These are phyloP conservation scores for Synchytrium microbalum DNA, from an alignment of 371 early-diverging fungal species.

Conservation along the genomic window DNA sequence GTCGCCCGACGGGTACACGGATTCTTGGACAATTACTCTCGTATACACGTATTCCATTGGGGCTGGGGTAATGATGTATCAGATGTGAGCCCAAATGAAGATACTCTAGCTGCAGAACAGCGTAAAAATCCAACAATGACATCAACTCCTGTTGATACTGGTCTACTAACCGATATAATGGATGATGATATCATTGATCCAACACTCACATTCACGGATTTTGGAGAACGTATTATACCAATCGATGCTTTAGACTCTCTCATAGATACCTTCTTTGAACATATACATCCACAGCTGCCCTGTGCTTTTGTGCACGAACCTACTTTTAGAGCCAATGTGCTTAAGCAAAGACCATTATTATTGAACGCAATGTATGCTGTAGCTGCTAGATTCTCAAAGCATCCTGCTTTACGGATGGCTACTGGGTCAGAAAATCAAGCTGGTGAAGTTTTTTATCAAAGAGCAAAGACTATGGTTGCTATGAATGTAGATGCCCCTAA, in stretches of 20 bases:
- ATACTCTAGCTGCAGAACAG: neutral
- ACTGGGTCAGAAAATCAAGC: slow-evolving; percentile 6
- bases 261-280: slow-evolving; percentile 11
- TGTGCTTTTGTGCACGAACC: slow-evolving; percentile 11
- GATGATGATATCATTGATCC: neutral
- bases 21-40: neutral
- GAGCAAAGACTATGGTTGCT: slow-evolving; percentile 4
- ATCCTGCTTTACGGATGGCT: slow-evolving; percentile 10
- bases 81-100: neutral
- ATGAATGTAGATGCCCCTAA: slow-evolving; percentile 12
- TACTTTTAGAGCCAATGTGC: slow-evolving; percentile 3
- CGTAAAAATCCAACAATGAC: neutral
- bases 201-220: neutral
- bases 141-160: neutral
- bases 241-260: slow-evolving; percentile 10
- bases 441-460: slow-evolving; percentile 10
- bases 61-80: neutral
- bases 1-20: neutral
- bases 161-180: neutral
- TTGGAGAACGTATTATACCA: neutral
- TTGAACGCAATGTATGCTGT: slow-evolving; percentile 13
- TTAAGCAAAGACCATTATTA: slow-evolving; percentile 6
- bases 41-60: neutral
- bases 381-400: slow-evolving; percentile 15
- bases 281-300: slow-evolving; percentile 11